Base-by-base conservation (phyloP, 805 yeast species). In the Candida khao-thaluensis region DNA sequence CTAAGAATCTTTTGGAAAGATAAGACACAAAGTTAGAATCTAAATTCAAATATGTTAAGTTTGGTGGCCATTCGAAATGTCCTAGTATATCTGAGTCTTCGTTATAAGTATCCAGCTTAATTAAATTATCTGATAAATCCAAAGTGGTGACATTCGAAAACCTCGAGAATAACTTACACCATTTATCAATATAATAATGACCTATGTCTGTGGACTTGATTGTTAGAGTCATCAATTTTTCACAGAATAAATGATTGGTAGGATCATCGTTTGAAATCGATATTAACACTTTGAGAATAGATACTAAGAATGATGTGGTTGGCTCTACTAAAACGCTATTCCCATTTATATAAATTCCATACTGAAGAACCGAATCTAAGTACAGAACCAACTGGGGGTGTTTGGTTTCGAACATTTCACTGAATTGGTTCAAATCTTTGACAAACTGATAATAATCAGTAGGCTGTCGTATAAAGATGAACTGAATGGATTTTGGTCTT, bases 191-290 rank as follows among this genome's bases (percentile, higher is more conserved):
- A 42, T 48, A 65, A 36, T 57, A 50, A 6, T 50, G 48, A 4
- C 72, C 71, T 2, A 67, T 56, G 27, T 65, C 66, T 10, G 68
- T 62, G n/a, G 56, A 51, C 14, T 45, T 42, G 14, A 67, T 53
- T 11, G 62, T 49, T 3, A 67, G 16, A 7, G 36, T 14, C 3
- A 34, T 33, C 28, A 64, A 30, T 38, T 60, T 56, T 10, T 44
- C 41, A 11, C 53, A 37, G 7, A 59, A 40, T 5, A 37, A 25
- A 14, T 40, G 36, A 7, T 38, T 42, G 22, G 41, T 38, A 17
- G 57, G 43, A 28, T 42, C 35, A 34, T 32, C 38, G 27, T 23
- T 30, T 10, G 52, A 44, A 8, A 60, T 38, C 16, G 50, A 48
- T n/a, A 57, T 56, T 30, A 64, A 35, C 4, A 54, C 56, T 28